Conservation (phyloP, 768 basidiomycete species). For the Boletus reticulatus region DNA sequence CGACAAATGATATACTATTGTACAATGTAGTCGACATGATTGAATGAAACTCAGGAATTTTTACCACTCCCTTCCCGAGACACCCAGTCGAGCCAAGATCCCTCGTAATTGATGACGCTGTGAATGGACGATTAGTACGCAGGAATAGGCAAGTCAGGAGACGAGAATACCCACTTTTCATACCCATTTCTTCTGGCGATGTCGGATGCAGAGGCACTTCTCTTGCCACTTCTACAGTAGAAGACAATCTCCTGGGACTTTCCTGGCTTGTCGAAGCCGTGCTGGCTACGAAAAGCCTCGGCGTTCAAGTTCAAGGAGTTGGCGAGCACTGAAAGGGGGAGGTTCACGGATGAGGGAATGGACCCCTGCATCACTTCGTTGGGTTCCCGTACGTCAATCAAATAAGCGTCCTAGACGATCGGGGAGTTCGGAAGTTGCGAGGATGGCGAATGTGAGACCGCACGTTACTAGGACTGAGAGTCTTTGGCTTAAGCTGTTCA, state of each 20-base stretch:
- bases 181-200: conserved; percentile 80
- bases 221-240: conserved; percentile 87
- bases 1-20: background rate
- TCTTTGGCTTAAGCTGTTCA: conserved; percentile 77
- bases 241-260: conserved; percentile 76
- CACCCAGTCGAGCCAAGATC: conserved; percentile 89
- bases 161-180: conserved; percentile 54
- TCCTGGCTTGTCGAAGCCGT: conserved; percentile 74
- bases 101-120: conserved; percentile 74
- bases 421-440: conserved; percentile 6
- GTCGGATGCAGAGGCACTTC: conserved; percentile 80
- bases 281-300: conserved; percentile 57
- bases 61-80: conserved; percentile 47
- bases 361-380: conserved; percentile 89
- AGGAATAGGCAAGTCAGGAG: background rate
- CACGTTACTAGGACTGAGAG: conserved; percentile 71
- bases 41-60: conserved; percentile 7
- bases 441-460: background rate
- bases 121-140: background rate
- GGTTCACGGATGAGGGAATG: conserved; percentile 89
- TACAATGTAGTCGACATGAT: background rate
- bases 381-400: conserved; percentile 92
- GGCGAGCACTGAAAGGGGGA: conserved; percentile 79
- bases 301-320: conserved; percentile 57
- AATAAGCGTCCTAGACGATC: conserved; percentile 54